Base-by-base conservation (phyloP, 2,329 filamentous ascomycete species). In the Talaromyces atroroseus region DNA sequence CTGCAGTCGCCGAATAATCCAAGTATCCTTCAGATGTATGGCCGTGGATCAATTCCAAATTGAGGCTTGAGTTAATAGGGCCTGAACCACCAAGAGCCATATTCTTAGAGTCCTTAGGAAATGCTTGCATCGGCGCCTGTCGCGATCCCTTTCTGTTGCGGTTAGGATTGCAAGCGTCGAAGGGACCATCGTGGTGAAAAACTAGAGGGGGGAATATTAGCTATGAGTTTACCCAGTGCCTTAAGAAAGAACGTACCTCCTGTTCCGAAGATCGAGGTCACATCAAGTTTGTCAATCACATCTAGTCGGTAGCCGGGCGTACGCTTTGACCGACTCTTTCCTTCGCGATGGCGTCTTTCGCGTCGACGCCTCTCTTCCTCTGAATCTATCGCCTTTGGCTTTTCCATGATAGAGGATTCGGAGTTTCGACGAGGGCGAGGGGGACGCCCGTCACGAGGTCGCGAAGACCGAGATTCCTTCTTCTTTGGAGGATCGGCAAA, bases 131-230 rank as follows among this genome's bases (percentile, higher is more conserved):
- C 0, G 94, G 94, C 6, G 94, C 91, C 54, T 88, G 85, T 59
- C 86, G 84, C 66, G 87, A 86, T 65, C 86, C 89, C 68, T 89
- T 88, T 57, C 89, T 86, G 73, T 97, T 99, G 62, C 94, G 89
- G 71, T 95, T 89, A 4, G 94, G 91, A 71, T 96, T 95, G 71
- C 94, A 89, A 20, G 94, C 94, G 73, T 99, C 94, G 66, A 96
- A 99, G 4, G 94, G 94, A 0, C 94, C 94, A 67, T 97, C 94
- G 68, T 99, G 94, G 67, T 99, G 94, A 74, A 97, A 96, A 63
- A 96, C 91, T 95, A 66, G 5, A 44, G 18, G 4, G n/a, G 34
- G 16, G 32, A 29, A n/a, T 24, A 42, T 54, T 23, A 52, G 42
- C 29, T 32, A 40, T 21, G 18, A 32, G n/a, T n/a, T 23, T 6